Base-by-base conservation (phyloP, 495 filamentous ascomycete genomes). In the Neurospora cerealis region DNA sequence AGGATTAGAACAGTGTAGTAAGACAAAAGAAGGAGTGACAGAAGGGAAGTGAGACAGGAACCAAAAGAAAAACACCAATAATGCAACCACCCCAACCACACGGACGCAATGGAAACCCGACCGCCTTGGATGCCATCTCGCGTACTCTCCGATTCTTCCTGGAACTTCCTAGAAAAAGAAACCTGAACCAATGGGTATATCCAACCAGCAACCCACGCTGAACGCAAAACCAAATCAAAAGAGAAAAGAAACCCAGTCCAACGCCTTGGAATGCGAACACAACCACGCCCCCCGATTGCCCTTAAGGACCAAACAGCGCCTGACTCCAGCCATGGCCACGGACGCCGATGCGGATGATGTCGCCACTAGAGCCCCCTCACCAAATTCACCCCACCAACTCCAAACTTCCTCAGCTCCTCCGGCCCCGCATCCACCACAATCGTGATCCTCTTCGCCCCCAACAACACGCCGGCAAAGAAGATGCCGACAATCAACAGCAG, bases 391-490 rank as follows among this genome's bases (percentile, higher is more conserved):
- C 54, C 54, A 0, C n/a, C 42, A 0, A 7, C 48, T 3, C 54
- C 54, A 66, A 66, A 66, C 54, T 66, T 66, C 28, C 28, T 66
- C 28, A 66, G 34, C 54, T 66, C 54, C 54, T 66, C 54, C 54
- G 54, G 54, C 28, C 11, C 54, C 28, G 54, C 54, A 66, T 72
- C 42, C 54, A 72, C 60, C 21, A 73, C 40, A 19, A 73, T 70
- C 3, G 72, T 69, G 34, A 73, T 70, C 72, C 72, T 38, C 72
- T 73, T 73, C 0, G 72, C 72, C 17, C 72, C 72, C 37, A 71
- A 24, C 69, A 73, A 10, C 7, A 71, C 69, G 5, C 72, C 72
- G 0, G 72, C 72, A 37, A 73, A 70, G 69, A 73, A 73, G 37
- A 73, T 39, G 0, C 72, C 40, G 1, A 36, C 41, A 37, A 73